Evolutionary conservation across 73 alveolate species (phyloP).

Genomic region (Symbiodinium pilosum): DNA sequence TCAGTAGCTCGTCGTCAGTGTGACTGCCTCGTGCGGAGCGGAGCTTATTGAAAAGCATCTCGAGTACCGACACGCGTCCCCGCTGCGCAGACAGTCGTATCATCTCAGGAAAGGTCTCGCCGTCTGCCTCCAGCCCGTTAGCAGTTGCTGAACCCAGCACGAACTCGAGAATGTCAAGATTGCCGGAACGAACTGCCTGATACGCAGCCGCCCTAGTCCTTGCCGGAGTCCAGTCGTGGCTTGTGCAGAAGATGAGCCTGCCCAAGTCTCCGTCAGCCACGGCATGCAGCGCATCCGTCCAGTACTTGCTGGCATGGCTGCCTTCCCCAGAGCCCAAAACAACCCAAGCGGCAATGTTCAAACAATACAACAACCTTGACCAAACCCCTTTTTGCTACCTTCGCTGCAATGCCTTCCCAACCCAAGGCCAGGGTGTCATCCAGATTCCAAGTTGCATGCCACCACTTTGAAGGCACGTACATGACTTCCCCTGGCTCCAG

Average conservation of each 20-base stretch:
- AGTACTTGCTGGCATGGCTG: not conserved
- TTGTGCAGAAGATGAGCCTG: not conserved
- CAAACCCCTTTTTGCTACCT: no score
- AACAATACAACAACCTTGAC: no score
- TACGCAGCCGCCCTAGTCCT: not conserved
- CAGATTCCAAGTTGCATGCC: conserved; percentile 73
- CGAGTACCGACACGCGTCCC: not conserved
- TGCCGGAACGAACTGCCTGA: not conserved
- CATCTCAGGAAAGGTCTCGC: not conserved
- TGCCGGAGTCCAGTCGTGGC: not conserved
- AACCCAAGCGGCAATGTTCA: no score
- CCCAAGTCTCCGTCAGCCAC: not conserved
- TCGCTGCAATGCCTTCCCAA: no score
- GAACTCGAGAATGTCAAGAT: not conserved
- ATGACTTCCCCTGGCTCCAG: conserved; percentile 58
- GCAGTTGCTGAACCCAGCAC: not conserved
- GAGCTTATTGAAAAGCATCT: not conserved
- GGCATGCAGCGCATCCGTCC: not conserved
- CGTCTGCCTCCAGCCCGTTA: not conserved
- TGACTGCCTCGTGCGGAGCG: not conserved
- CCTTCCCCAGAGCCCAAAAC: no score
- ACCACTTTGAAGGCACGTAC: conserved; percentile 37
- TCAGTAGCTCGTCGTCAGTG: not conserved
- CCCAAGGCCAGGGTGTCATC: conserved; percentile 1
- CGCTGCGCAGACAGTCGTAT: not conserved